Conservation (phyloP, 257 asterid genomes). For the Jacaranda mimosifolia region DNA sequence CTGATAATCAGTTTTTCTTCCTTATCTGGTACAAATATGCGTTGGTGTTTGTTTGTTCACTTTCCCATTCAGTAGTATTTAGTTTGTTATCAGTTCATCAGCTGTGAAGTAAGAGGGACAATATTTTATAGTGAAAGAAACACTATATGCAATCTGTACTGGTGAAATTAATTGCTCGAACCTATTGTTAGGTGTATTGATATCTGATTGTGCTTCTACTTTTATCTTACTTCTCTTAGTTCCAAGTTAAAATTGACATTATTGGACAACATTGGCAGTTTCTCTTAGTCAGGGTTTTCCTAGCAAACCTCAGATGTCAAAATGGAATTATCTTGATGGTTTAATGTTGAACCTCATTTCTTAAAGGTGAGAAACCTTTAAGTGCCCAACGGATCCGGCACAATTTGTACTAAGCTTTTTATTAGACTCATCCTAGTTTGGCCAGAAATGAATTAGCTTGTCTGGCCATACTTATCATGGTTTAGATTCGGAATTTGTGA, state of each 20-base stretch:
- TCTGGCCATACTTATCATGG: not conserved
- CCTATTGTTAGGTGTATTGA: conserved; percentile 25
- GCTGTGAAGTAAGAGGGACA: conserved; percentile 1
- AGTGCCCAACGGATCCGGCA: not conserved
- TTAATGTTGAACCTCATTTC: not conserved
- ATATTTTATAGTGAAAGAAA: conserved; percentile 5
- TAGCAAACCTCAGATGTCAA: not conserved
- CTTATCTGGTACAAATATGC: no score
- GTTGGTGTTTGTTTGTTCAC: no score
- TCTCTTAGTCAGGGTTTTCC: not conserved
- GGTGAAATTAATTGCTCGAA: conserved; percentile 22
- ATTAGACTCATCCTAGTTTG: not conserved
- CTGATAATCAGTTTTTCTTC: no score
- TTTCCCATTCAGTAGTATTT: no score
- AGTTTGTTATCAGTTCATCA: conserved; percentile 9
- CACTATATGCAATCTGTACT: not conserved
- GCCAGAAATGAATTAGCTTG: not conserved
- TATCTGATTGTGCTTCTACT: conserved; percentile 6
- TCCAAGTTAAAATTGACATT: conserved; percentile 14
- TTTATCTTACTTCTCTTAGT: conserved; percentile 17
- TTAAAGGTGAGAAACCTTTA: no score
- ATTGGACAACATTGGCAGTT: not conserved
- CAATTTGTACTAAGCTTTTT: not conserved
- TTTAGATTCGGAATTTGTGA: not conserved
- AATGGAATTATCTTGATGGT: not conserved